Evolutionary conservation across 257 asterid species (phyloP).

Genomic region (Solanum chiquidenum): DNA sequence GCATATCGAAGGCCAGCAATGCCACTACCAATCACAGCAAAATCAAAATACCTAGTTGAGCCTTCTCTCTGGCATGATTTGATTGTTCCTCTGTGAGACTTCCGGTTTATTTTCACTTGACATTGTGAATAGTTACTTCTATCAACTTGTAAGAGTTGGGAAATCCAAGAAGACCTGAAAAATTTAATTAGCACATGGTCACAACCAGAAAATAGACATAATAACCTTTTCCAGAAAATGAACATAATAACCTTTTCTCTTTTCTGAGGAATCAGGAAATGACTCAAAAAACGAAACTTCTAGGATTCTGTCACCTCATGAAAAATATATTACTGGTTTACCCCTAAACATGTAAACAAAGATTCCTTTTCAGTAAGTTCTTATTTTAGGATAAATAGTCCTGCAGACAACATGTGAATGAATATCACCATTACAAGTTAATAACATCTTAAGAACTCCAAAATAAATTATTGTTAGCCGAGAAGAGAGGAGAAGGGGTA

Average conservation of each 20-base stretch:
- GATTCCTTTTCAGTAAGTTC: not conserved
- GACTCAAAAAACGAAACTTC: not conserved
- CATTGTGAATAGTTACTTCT: conserved; percentile 10
- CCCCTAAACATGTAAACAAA: not conserved
- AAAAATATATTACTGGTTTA: not conserved
- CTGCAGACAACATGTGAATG: not conserved
- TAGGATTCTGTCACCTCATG: not conserved
- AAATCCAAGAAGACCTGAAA: conserved; percentile 60
- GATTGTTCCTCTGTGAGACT: conserved; percentile 25
- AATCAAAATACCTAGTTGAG: conserved; percentile 63
- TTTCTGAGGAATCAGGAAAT: not conserved
- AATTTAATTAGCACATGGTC: not conserved
- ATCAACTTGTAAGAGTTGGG: conserved; percentile 28
- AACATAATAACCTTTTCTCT: not conserved
- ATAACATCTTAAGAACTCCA: not conserved
- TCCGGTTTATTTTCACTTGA: conserved; percentile 22
- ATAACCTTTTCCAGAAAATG: not conserved
- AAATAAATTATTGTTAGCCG: not conserved
- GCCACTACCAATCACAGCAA: conserved; percentile 92
- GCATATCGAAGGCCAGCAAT: conserved; percentile 99
- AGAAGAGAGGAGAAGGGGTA: not conserved
- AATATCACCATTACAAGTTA: not conserved
- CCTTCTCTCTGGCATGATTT: conserved; percentile 49
- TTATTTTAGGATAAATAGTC: not conserved
- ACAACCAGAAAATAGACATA: not conserved